Evolutionary conservation across 305 asterid species (phyloP).

Genomic region (Fraxinus sp.): DNA sequence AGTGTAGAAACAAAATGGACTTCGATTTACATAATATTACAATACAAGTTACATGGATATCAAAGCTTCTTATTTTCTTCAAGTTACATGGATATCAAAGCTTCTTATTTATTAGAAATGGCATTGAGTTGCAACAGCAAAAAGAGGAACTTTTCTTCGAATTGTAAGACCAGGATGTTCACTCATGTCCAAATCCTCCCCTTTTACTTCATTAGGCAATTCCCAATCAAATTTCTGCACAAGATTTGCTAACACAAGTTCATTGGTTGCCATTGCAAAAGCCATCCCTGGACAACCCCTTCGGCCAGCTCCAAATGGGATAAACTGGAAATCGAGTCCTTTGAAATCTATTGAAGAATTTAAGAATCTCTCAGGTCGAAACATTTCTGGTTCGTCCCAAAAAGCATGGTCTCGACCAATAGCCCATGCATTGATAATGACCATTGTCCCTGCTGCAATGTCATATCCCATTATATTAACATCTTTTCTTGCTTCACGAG

Average conservation of each 20-base stretch:
- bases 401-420: not conserved
- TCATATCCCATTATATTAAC: slow-evolving; percentile 10
- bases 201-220: slow-evolving; percentile 20
- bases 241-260: slow-evolving; percentile 18
- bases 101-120: not conserved
- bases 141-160: slow-evolving; percentile 20
- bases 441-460: slow-evolving; percentile 19
- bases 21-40: not conserved
- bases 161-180: slow-evolving; percentile 20
- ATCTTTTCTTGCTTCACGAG: not conserved
- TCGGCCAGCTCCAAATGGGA: slow-evolving; percentile 7
- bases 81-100: not conserved
- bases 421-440: slow-evolving; percentile 2
- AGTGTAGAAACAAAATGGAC: not conserved
- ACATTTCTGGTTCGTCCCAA: not conserved
- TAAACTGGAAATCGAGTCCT: slow-evolving; percentile 1
- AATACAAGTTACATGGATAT: not conserved
- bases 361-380: slow-evolving; percentile 5
- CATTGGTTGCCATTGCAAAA: slow-evolving; percentile 4
- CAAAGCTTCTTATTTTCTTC: not conserved
- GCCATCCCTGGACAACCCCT: slow-evolving; percentile 7
- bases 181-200: not conserved
- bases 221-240: slow-evolving; percentile 25
- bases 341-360: not conserved
- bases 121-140: slow-evolving; percentile 10